Percentiles rank a stretch among this genome's conserved stretches.
phyloP scores from a whole-genome alignment of 2,329 filamentous ascomycete species.

The Boeremia exigua region DNA sequence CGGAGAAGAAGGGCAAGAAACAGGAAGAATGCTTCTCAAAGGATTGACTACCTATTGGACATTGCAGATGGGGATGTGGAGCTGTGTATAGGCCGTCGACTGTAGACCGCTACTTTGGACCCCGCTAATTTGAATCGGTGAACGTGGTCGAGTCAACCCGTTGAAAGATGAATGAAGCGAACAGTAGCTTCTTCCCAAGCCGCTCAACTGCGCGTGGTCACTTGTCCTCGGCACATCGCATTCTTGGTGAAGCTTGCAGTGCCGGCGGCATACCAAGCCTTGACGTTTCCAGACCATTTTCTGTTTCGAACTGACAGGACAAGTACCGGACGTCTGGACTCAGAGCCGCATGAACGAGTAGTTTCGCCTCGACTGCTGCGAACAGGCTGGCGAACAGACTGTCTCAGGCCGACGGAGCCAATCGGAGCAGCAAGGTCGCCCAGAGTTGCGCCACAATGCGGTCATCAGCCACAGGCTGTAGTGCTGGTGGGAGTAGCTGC shows the following conservation, averaged over 20 bases:
- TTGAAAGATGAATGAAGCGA: neutral
- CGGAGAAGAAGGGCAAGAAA: neutral
- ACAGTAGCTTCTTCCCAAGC: neutral
- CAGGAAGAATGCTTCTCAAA: too few relatives aligned
- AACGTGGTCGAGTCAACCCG: neutral
- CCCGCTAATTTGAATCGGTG: neutral
- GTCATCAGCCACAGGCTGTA: constrained; percentile 2
- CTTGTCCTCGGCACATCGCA: neutral
- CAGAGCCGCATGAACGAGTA: constrained; percentile 1
- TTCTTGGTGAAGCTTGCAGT: neutral
- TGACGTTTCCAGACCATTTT: neutral
- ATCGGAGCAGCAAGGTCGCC: constrained; percentile 7
- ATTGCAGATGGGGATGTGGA: too few relatives aligned
- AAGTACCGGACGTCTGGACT: neutral
- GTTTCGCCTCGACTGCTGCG: constrained; percentile 15
- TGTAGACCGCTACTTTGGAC: neutral
- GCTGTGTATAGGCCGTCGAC: neutral
- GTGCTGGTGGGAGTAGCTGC: neutral
- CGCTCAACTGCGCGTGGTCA: neutral
- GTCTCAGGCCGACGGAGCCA: constrained; percentile 9
- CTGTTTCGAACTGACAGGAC: neutral
- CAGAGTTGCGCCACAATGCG: constrained; percentile 15
- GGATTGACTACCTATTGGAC: too few relatives aligned
- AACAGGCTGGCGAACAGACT: constrained; percentile 9
- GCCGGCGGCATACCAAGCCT: neutral